phyloP scores from a whole-genome alignment of 2,329 filamentous ascomycete species.

The Botryotinia narcissicola region DNA sequence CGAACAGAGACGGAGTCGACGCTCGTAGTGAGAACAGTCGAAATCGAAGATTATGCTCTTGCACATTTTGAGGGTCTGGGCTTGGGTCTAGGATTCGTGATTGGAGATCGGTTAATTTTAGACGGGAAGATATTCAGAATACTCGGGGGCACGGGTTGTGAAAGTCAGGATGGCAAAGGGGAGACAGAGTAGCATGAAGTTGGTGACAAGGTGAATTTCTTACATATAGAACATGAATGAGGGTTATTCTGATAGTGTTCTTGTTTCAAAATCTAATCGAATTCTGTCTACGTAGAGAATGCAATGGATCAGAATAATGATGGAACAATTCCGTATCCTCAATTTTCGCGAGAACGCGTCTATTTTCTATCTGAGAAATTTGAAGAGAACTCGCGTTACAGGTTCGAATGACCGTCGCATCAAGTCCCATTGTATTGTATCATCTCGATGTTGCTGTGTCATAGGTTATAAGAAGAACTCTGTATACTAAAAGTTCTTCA shows the following conservation, averaged over 20 bases:
- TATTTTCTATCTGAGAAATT: background rate
- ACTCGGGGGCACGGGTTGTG: background rate
- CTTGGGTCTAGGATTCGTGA: background rate
- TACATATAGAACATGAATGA: background rate
- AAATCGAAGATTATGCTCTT: constrained; percentile 4
- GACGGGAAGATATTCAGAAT: background rate
- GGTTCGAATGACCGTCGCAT: background rate
- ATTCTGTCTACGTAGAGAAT: background rate
- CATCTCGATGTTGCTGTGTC: background rate
- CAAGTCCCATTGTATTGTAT: background rate
- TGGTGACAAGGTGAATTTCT: background rate
- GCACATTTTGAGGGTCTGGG: background rate
- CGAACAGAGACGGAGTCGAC: background rate
- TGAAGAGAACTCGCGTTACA: background rate
- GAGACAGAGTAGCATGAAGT: background rate
- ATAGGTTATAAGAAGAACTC: background rate
- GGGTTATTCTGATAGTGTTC: background rate
- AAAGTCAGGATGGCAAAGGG: background rate
- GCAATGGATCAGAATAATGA: background rate
- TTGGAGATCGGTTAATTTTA: background rate
- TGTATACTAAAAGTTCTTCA: background rate
- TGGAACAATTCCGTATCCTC: background rate
- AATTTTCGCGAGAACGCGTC: background rate
- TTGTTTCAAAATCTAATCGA: background rate
- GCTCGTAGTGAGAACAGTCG: background rate